phyloP scores from a whole-genome alignment of 805 yeast species.

The Candida pseudofarinosa region DNA sequence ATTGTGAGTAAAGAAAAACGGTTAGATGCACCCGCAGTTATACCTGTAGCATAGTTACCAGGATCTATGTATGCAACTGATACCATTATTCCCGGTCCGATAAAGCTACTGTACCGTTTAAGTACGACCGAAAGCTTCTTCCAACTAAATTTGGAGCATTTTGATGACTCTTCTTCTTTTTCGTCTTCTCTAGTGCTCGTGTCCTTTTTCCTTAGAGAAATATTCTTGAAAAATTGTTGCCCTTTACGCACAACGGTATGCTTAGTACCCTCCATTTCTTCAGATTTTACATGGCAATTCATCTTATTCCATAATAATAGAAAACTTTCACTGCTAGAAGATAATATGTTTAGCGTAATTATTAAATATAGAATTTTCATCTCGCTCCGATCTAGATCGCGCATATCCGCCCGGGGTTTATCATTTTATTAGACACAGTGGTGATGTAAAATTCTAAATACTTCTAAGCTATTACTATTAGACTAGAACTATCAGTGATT shows the following conservation, averaged over 20 bases:
- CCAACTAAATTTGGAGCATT: too few relatives aligned
- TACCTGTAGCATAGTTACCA: slow-evolving; percentile 48
- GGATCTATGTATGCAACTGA: slow-evolving; percentile 53
- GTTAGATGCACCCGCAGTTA: slow-evolving; percentile 45
- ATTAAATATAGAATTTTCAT: too few relatives aligned
- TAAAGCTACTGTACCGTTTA: slow-evolving; percentile 32
- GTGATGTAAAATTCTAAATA: too few relatives aligned
- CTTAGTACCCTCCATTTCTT: neutral
- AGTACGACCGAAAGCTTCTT: slow-evolving; percentile 6
- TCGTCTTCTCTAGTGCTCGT: neutral
- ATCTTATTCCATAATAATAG: neutral
- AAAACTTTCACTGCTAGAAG: neutral
- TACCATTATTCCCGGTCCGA: slow-evolving; percentile 48
- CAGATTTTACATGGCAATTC: neutral
- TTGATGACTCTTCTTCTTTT: too few relatives aligned
- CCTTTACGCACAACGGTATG: too few relatives aligned
- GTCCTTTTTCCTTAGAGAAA: neutral
- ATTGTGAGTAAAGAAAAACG: slow-evolving; percentile 40
- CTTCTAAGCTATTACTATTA: too few relatives aligned
- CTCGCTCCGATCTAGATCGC: too few relatives aligned
- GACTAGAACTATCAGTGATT: slow-evolving; percentile 15
- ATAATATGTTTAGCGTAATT: neutral
- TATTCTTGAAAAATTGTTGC: too few relatives aligned
- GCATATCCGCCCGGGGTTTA: too few relatives aligned
- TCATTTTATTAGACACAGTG: too few relatives aligned